Base-by-base conservation (phyloP, 129 eudicot genomes). In the Flaveria ramosissima region DNA sequence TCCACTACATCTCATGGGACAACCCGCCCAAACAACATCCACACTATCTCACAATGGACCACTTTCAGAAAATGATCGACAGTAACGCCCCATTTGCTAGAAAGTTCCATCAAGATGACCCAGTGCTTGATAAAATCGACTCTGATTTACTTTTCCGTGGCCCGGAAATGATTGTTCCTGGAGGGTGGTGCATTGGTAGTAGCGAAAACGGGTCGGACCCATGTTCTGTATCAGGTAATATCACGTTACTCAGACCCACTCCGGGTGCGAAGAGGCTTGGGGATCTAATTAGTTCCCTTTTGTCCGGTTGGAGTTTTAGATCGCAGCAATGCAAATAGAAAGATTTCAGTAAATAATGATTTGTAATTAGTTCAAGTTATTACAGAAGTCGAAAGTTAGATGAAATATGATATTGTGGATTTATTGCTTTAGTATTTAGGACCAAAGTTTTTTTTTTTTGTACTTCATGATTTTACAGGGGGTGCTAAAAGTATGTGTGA, bases 21-120 rank as follows among this genome's bases (percentile, higher is more conserved):
- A 82, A 84, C 50, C 96, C 96, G 6, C 96, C 96, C 1, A 82
- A 84, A 79, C 96, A 90, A 75, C 96, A 90, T 26, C 96, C 96
- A 5, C 90, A 81, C 63, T 62, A 83, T 85, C 85, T 90, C 45
- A 78, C 72, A 10, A 12, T 52, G 0, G 76, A 85, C 36, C 88
- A 90, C 86, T 75, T 86, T 78, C 72, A 72, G 39, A 75, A 42
- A 73, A 90, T 90, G 96, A 65, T 88, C 1, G 67, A 84, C 42
- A 90, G 96, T 41, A 83, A 85, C 32, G 81, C 93, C n/a, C 88
- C 92, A 2, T 90, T 90, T 73, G 96, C 96, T 8, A 74, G 96
- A 20, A 90, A 90, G 80, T 90, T 90, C 47, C 87, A 51, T 27
- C 65, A 19, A n/a, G 81, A 84, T 39, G 91, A 90, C 26, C 87